These are phyloP conservation scores for Tetracladium setigerum DNA, from an alignment of 495 filamentous ascomycete genomes.

Conservation along the genomic window DNA sequence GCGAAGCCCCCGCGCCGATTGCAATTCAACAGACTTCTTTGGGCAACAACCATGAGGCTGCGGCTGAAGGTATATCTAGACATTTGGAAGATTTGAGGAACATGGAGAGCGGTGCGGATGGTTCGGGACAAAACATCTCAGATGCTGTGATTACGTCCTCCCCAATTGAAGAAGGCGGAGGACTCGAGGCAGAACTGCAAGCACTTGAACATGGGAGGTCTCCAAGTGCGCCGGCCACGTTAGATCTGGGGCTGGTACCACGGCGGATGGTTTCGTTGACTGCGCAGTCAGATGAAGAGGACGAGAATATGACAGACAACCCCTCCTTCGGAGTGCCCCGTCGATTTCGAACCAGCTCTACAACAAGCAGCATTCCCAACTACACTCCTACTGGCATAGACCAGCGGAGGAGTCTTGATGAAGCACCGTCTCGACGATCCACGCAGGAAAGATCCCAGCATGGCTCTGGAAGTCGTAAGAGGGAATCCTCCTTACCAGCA, in stretches of 20 bases:
- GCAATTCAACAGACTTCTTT: neutral
- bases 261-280: slow-evolving; percentile 5
- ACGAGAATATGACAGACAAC: slow-evolving; percentile 18
- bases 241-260: slow-evolving; percentile 4
- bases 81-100: slow-evolving; percentile 5
- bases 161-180: slow-evolving; percentile 20
- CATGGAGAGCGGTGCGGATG: neutral
- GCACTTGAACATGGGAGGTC: slow-evolving; percentile 1
- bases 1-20: neutral
- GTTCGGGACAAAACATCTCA: neutral
- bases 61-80: slow-evolving; percentile 16
- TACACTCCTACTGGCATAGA: slow-evolving; percentile 14
- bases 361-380: slow-evolving; percentile 3
- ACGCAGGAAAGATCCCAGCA: slow-evolving; percentile 3
- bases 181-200: slow-evolving; percentile 17
- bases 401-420: slow-evolving; percentile 18
- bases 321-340: slow-evolving; percentile 18
- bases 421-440: slow-evolving; percentile 14
- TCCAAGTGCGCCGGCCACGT: neutral
- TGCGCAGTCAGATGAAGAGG: slow-evolving; percentile 6
- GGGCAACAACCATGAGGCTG: slow-evolving; percentile 15
- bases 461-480: slow-evolving; percentile 16
- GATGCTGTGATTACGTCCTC: slow-evolving; percentile 17
- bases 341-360: slow-evolving; percentile 12
- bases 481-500: slow-evolving; percentile 53